Base-by-base conservation (phyloP, 768 basidiomycete species). In the Piloderma croceum region DNA sequence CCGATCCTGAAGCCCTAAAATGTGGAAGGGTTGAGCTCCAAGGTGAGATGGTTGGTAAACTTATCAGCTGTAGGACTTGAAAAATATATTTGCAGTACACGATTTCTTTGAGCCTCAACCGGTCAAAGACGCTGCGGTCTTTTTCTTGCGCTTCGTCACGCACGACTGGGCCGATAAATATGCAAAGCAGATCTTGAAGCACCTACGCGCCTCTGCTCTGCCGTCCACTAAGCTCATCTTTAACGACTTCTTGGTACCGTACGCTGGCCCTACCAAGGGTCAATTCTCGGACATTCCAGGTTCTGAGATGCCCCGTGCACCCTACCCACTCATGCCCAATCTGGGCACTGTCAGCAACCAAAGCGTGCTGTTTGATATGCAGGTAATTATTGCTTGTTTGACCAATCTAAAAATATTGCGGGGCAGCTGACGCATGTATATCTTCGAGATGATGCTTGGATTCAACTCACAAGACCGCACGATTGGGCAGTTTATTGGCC, bases 91-190 rank as follows among this genome's bases (percentile, higher is more conserved):
- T 40, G 9, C 42, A 58, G 48, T 31, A 2, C 52, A 51, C 31
- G 43, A 58, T 39, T 61, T 60, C 47, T 60, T 63, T 41, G 36
- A 39, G 1, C 47, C 51, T 0, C 60, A 62, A 35, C 53, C 60
- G 2, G 36, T 50, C 12, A 49, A 43, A 31, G 31, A 50, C 24
- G 53, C 60, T 7, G 42, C 50, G 3, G 49, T 63, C 7, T 65
- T 59, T 45, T 45, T 63, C 29, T 13, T 63, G 19, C 48, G 61
- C 9, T 34, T 41, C 31, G 57, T 61, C 29, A 27, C 56, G 20
- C 64, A 66, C 45, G 57, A 66, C 46, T 63, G 62, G 62, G 34
- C 54, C 5, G 56, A 61, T 39, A 43, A 41, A 0, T 20, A 49
- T 18, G 47, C 38, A 24, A 5, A 29, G 6, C 29, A 35, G 9